Evolutionary conservation across 2,329 filamentous ascomycete species (phyloP).

Genomic region (Aotearoamyces nothofagi): DNA sequence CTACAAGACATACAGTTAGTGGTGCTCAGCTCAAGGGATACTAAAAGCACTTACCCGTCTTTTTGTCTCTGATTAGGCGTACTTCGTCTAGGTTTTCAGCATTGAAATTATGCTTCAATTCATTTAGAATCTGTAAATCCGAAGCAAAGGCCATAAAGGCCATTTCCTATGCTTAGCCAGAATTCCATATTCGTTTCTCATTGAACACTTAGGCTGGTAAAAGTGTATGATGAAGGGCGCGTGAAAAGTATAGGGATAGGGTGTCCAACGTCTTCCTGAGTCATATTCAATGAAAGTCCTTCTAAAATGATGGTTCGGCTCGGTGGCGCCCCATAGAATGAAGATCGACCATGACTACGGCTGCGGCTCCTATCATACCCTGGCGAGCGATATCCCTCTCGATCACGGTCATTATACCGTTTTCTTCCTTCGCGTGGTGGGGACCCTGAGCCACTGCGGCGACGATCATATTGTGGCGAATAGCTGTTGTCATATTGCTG

Average conservation of each 20-base stretch:
- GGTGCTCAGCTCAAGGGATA: conserved; percentile 2
- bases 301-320: conserved; percentile 39
- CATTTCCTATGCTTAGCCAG: conserved; percentile 21
- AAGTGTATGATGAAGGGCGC: conserved; percentile 8
- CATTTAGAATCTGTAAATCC: conserved; percentile 34
- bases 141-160: conserved; percentile 17
- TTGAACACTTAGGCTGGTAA: conserved; percentile 20
- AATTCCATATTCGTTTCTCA: conserved; percentile 15
- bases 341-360: conserved; percentile 15
- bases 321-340: conserved; percentile 21
- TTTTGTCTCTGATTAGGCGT: conserved; percentile 39
- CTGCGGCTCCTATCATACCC: conserved; percentile 8
- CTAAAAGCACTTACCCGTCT: conserved; percentile 29
- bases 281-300: conserved; percentile 32
- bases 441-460: conserved; percentile 23
- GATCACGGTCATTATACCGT: conserved; percentile 19
- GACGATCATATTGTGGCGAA: conserved; percentile 15
- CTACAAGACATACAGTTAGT: conserved; percentile 18
- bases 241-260: conserved; percentile 17
- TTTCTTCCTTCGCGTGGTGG: conserved; percentile 18
- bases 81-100: conserved; percentile 38
- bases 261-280: conserved; percentile 34
- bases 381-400: conserved; percentile 19
- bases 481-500: conserved; percentile 14
- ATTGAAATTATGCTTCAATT: conserved; percentile 34